Conservation (phyloP, 306 rosid species). For the Malus sylvestris region DNA sequence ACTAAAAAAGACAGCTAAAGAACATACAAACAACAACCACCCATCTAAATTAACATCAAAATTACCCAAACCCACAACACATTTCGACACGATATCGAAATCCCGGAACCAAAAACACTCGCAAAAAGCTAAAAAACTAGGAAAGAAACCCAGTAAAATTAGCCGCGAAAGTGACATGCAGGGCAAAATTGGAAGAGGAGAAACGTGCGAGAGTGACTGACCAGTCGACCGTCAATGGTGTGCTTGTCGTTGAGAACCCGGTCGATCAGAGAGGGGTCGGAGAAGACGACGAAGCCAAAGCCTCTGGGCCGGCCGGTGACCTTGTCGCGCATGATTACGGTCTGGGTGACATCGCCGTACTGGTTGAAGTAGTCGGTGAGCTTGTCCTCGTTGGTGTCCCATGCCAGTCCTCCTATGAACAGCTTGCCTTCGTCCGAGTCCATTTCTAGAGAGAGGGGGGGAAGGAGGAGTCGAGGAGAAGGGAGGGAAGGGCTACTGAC, state of each 20-base stretch:
- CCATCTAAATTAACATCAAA: background rate
- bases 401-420: slow-evolving; percentile 56
- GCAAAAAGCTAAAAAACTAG: background rate
- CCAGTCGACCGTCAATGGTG: slow-evolving; percentile 55
- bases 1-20: background rate
- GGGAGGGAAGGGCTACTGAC: background rate
- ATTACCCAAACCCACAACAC: background rate
- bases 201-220: slow-evolving; percentile 1
- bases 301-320: slow-evolving; percentile 54
- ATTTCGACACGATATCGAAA: background rate
- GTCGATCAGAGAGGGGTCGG: slow-evolving; percentile 52
- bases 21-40: background rate
- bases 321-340: slow-evolving; percentile 61
- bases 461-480: background rate
- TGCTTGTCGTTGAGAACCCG: slow-evolving; percentile 43
- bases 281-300: slow-evolving; percentile 57
- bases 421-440: slow-evolving; percentile 61
- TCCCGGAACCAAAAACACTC: background rate
- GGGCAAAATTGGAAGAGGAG: background rate
- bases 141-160: background rate
- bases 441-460: slow-evolving; percentile 18
- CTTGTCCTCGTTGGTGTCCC: slow-evolving; percentile 60
- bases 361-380: slow-evolving; percentile 41
- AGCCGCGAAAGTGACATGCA: background rate
- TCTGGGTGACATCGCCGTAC: slow-evolving; percentile 46